Percentiles rank a stretch among this genome's conserved stretches.
Conservation (phyloP, 1,139 yeast genomes). For the Geotrichum siamense region DNA sequence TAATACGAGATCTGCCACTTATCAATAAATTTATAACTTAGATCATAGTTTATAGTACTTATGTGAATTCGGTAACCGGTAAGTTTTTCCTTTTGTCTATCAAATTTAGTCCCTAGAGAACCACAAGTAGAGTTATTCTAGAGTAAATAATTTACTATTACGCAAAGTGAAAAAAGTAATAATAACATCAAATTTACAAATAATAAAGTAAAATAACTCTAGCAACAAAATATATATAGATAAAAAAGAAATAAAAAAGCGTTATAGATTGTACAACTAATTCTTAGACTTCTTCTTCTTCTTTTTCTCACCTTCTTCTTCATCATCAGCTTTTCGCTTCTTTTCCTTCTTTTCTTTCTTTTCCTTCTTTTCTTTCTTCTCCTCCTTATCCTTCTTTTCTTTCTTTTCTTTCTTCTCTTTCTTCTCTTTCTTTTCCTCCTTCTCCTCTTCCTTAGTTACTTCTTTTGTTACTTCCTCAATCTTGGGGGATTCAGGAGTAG, state of each 20-base stretch:
- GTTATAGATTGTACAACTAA: conserved; percentile 8
- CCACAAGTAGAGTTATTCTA: too few species aligned
- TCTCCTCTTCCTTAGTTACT: conserved; percentile 12
- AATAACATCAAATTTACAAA: too few species aligned
- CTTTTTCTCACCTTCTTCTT: conserved; percentile 47
- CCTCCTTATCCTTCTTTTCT: conserved; percentile 52
- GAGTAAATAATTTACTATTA: too few species aligned
- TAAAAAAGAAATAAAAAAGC: conserved; percentile 2
- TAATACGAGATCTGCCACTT: too few species aligned
- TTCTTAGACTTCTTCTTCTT: conserved; percentile 28
- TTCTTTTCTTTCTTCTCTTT: conserved; percentile 50
- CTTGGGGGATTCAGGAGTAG: conserved; percentile 32
- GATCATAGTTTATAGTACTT: too few species aligned
- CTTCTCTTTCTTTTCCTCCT: conserved; percentile 37
- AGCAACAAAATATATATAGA: too few species aligned
- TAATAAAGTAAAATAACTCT: too few species aligned
- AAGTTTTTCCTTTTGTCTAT: too few species aligned
- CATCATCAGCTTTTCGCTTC: conserved; percentile 62
- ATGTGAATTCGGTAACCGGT: too few species aligned
- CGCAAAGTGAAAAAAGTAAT: too few species aligned
- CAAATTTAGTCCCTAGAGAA: too few species aligned
- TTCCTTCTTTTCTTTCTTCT: conserved; percentile 47
- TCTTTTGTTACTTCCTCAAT: conserved; percentile 31
- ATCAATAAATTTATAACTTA: too few species aligned
- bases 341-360: conserved; percentile 47